Evolutionary conservation across 306 rosid genomes (phyloP), one percentile per base, ranked within the genome.

Genomic region (Ochetophila trinervis): DNA sequence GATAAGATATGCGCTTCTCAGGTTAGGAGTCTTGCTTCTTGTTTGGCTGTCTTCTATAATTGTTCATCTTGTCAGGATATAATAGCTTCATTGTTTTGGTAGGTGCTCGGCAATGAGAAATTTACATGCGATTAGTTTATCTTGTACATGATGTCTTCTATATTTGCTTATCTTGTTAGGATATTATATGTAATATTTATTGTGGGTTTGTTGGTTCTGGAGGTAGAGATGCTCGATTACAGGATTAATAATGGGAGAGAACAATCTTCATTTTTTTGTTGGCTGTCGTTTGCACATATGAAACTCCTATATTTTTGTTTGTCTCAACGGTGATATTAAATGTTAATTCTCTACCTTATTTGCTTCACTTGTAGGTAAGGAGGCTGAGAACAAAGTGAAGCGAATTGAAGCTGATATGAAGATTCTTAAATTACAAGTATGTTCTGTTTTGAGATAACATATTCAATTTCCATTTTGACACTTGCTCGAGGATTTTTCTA

Each of bases 401-500:
- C 94, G 98, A 35, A 79, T 86, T 66, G 97, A 89, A 73, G 97
- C 98, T 66, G 98, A 93, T 84, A 73, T 86, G 84, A 87, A 84
- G 80, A 93, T 93, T 77, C 80, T 93, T 20, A 93, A 86, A 60
- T 78, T 89, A 76, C 98, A 93, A 95, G 97, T 88, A 54, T 70
- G 74, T 52, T 59, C 27, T 51, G 37, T 71, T 27, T 50, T 30
- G 53, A 30, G 30, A 51, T 73, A 61, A 44, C 51, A 35, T 27
- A 69, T 57, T 73, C 73, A 19, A 77, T 58, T 42, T 73, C 21
- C 22, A 20, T 23, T 21, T 70, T 36, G 5, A 36, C 45, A 7
- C 48, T 76, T 53, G 36, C 58, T 37, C 60, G 49, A 60, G 5
- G 34, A 21, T 20, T 54, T 17, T 51, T 17, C 48, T 10, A 14